Conservation (phyloP, 1,284 basidiomycete species). For the Cerrena zonata region DNA sequence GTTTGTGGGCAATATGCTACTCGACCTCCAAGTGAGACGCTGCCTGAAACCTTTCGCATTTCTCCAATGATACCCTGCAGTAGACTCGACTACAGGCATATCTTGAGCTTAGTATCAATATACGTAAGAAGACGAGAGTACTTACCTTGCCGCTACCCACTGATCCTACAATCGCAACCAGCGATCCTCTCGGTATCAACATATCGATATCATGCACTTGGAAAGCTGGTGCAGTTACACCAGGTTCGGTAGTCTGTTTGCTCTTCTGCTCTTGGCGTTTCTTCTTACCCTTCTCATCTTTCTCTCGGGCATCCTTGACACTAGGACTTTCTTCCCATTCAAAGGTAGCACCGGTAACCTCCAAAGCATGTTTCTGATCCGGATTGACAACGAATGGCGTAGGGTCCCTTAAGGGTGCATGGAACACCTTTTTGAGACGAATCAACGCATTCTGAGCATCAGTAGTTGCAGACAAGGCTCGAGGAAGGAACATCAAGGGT, state of each 20-base stretch:
- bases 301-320: constrained; percentile 19
- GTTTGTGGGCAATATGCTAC: constrained; percentile 81
- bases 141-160: constrained; percentile 50
- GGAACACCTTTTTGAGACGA: constrained; percentile 52
- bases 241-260: constrained; percentile 8
- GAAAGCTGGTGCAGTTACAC: constrained; percentile 33
- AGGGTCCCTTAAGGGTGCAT: constrained; percentile 49
- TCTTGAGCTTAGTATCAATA: not conserved
- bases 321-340: constrained; percentile 49
- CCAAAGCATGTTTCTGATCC: constrained; percentile 43
- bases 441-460: constrained; percentile 61
- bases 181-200: constrained; percentile 49
- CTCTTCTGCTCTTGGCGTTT: constrained; percentile 15
- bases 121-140: not conserved
- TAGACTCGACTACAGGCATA: constrained; percentile 49
- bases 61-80: constrained; percentile 71
- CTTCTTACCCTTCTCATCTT: constrained; percentile 19
- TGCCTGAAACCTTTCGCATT: constrained; percentile 55
- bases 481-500: constrained; percentile 66
- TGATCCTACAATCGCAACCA: constrained; percentile 63
- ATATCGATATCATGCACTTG: constrained; percentile 48
- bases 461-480: constrained; percentile 56
- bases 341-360: constrained; percentile 53
- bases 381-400: constrained; percentile 40
- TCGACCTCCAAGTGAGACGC: constrained; percentile 58